Evolutionary conservation across 495 filamentous ascomycete genomes (phyloP).

Genomic region (Daldinia childiae): DNA sequence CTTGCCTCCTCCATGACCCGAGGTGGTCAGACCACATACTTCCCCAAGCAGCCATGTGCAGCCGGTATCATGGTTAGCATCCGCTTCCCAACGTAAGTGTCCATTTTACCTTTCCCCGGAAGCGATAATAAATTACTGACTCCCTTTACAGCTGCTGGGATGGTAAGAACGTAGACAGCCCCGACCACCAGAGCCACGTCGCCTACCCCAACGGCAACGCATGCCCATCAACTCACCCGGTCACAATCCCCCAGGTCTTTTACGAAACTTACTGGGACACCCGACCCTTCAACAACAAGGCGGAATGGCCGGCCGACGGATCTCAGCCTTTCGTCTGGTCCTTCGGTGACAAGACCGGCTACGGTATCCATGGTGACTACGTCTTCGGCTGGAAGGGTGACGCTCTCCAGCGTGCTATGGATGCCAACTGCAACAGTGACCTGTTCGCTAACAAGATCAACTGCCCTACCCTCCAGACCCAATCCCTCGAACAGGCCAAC

Average conservation of each 20-base stretch:
- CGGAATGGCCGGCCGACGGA: slow-evolving; percentile 51
- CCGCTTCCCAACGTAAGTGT: slow-evolving; percentile 37
- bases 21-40: slow-evolving; percentile 52
- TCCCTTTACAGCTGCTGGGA: slow-evolving; percentile 46
- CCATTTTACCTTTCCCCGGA: not conserved
- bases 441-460: slow-evolving; percentile 48
- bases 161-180: slow-evolving; percentile 52
- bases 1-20: slow-evolving; percentile 51
- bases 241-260: slow-evolving; percentile 66
- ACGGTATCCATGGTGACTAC: slow-evolving; percentile 56
- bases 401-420: slow-evolving; percentile 53
- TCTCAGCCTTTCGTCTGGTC: slow-evolving; percentile 56
- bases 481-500: slow-evolving; percentile 49
- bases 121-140: not conserved
- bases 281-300: slow-evolving; percentile 51
- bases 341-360: slow-evolving; percentile 54
- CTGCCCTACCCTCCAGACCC: slow-evolving; percentile 52
- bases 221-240: slow-evolving; percentile 67
- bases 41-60: slow-evolving; percentile 46
- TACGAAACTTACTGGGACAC: slow-evolving; percentile 67
- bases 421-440: slow-evolving; percentile 53
- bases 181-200: slow-evolving; percentile 57
- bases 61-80: slow-evolving; percentile 56
- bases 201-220: slow-evolving; percentile 57
- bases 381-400: slow-evolving; percentile 58